Percentiles rank a stretch among this genome's conserved stretches.
Evolutionary conservation across 169 alveolate species (phyloP).

Genomic region (Plasmodium cynomolgi): DNA sequence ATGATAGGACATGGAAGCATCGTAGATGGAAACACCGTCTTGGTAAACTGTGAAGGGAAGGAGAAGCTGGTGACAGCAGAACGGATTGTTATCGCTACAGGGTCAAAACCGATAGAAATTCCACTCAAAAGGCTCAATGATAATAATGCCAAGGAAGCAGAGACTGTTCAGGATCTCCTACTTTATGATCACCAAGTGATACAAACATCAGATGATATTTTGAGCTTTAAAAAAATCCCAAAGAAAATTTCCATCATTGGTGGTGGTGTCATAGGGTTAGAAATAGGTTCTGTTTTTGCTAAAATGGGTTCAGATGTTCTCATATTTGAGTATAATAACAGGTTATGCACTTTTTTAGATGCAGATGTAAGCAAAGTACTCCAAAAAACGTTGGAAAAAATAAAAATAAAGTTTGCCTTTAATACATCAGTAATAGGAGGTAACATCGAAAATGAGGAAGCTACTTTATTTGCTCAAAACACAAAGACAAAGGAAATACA

Average conservation of each 20-base stretch:
- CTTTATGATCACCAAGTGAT: constrained; percentile 73
- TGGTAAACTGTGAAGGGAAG: constrained; percentile 23
- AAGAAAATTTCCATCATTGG: constrained; percentile 94
- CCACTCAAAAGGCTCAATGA: constrained; percentile 91
- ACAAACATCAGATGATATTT: constrained; percentile 82
- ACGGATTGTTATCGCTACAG: constrained; percentile 91
- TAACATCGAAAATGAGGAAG: constrained; percentile 78
- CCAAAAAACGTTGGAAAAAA: constrained; percentile 86
- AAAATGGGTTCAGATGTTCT: constrained; percentile 92
- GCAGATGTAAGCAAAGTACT: constrained; percentile 88
- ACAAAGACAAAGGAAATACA: constrained; percentile 90
- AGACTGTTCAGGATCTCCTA: constrained; percentile 89
- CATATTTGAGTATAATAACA: constrained; percentile 81
- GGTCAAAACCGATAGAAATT: constrained; percentile 92
- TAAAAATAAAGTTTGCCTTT: constrained; percentile 80
- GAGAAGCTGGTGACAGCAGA: constrained; percentile 57
- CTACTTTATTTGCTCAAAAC: constrained; percentile 80
- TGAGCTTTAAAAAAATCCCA: constrained; percentile 88
- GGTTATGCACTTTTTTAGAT: constrained; percentile 87
- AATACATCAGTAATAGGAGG: constrained; percentile 82
- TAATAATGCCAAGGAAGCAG: constrained; percentile 77
- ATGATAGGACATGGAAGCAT: constrained; percentile 85
- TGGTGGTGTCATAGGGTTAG: constrained; percentile 99
- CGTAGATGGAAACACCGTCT: constrained; percentile 26
- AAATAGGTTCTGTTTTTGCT: constrained; percentile 95